Conservation (phyloP, 805 yeast genomes). For the Brettanomyces sp. region DNA sequence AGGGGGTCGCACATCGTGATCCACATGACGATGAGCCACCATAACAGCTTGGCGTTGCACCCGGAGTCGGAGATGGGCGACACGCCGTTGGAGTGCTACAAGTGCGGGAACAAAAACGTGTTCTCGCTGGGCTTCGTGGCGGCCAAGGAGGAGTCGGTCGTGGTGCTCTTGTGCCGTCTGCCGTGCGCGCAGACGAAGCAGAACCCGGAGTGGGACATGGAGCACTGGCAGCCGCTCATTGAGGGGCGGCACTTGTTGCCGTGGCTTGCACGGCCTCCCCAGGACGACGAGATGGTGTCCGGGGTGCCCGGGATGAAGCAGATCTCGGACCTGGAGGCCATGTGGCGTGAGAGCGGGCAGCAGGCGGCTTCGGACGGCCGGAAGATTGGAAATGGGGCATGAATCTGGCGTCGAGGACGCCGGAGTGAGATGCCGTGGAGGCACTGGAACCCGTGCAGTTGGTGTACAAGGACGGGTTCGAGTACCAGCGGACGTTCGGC, state of each 20-base stretch:
- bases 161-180: conserved; percentile 76
- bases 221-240: conserved; percentile 79
- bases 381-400: too few species aligned
- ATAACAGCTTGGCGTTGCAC: conserved; percentile 65
- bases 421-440: conserved; percentile 44
- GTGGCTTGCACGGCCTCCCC: conserved; percentile 73
- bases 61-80: conserved; percentile 82
- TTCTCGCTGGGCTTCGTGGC: conserved; percentile 80
- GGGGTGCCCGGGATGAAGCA: conserved; percentile 52
- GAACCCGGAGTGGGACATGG: conserved; percentile 77
- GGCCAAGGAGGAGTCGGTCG: conserved; percentile 79
- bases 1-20: conserved; percentile 68
- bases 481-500: conserved; percentile 77
- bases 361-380: too few species aligned
- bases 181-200: conserved; percentile 72
- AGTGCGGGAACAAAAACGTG: conserved; percentile 75
- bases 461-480: conserved; percentile 74
- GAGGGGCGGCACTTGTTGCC: conserved; percentile 68
- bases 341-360: conserved; percentile 45
- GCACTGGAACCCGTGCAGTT: conserved; percentile 46
- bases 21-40: conserved; percentile 75
- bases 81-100: conserved; percentile 78
- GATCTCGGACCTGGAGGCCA: conserved; percentile 63
- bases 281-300: conserved; percentile 49
- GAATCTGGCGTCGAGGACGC: conserved; percentile 47